Evolutionary conservation across 345 rosid species (phyloP).

Genomic region (Pugionium cornutum): DNA sequence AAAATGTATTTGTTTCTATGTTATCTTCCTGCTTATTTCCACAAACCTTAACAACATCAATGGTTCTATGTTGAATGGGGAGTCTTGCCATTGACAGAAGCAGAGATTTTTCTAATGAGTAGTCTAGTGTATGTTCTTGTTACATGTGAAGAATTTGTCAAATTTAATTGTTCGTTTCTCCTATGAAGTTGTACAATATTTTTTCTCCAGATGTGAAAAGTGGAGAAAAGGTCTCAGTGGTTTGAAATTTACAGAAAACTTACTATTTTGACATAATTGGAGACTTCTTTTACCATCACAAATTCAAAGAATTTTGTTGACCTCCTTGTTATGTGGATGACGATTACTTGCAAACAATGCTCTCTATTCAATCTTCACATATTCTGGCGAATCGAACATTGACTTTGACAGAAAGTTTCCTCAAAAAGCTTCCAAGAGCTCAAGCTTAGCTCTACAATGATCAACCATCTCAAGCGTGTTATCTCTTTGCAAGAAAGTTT

Average conservation of each 20-base stretch:
- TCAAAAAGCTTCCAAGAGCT: constrained; percentile 47
- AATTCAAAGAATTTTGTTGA: constrained; percentile 66
- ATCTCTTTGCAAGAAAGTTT: constrained; percentile 77
- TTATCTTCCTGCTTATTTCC: background rate
- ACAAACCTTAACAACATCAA: constrained; percentile 22
- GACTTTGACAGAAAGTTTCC: constrained; percentile 68
- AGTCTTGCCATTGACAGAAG: constrained; percentile 49
- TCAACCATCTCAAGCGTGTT: constrained; percentile 54
- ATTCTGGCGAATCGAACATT: constrained; percentile 71
- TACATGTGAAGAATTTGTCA: too few relatives aligned
- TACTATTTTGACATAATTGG: constrained; percentile 51
- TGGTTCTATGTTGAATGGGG: constrained; percentile 54
- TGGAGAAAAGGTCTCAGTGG: constrained; percentile 99
- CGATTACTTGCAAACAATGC: constrained; percentile 90
- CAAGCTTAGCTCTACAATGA: constrained; percentile 55
- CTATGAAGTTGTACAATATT: too few relatives aligned
- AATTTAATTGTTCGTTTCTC: too few relatives aligned
- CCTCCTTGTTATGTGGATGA: constrained; percentile 89
- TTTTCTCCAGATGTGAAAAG: constrained; percentile 6
- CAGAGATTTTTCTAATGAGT: constrained; percentile 53
- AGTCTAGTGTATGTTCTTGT: constrained; percentile 29
- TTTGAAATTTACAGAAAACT: constrained; percentile 72
- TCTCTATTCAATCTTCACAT: constrained; percentile 51
- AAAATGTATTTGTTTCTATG: background rate
- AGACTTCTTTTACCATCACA: constrained; percentile 63